A percentile compares a stretch with the other conserved stretches of the same genome.
These are phyloP conservation scores for Penicillium coprophilum DNA, from an alignment of 495 filamentous ascomycete species.

Conservation along the genomic window DNA sequence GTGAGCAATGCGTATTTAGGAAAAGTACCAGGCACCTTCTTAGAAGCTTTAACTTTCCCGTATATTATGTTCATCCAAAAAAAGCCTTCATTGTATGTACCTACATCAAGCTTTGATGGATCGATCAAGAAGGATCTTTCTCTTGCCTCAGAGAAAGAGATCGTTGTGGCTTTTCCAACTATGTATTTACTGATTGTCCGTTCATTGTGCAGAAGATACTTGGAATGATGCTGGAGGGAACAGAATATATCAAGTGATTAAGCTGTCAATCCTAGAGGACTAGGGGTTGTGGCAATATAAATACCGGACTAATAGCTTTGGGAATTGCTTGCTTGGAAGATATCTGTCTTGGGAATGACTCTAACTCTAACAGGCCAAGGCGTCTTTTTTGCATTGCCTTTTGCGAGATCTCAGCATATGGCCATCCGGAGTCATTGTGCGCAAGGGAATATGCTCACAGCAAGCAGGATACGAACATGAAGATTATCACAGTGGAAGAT, in stretches of 20 bases:
- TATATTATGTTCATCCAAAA: too few species aligned
- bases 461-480: background rate
- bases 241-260: too few species aligned
- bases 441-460: background rate
- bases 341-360: background rate
- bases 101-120: background rate
- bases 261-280: too few species aligned
- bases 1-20: background rate
- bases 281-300: too few species aligned
- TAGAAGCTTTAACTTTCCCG: background rate
- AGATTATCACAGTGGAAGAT: background rate
- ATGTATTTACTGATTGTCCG: too few species aligned
- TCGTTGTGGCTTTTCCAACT: background rate
- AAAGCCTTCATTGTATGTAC: too few species aligned
- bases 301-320: background rate
- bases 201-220: too few species aligned
- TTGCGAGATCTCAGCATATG: background rate
- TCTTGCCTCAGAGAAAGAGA: background rate
- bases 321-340: background rate
- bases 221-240: too few species aligned
- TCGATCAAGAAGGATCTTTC: background rate
- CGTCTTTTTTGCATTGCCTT: background rate
- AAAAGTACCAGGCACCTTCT: background rate
- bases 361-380: background rate
- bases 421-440: background rate